A percentile compares a stretch with the other conserved stretches of the same genome.
phyloP scores from a whole-genome alignment of 1,139 yeast species.

The Magnusiomyces suaveolens region DNA sequence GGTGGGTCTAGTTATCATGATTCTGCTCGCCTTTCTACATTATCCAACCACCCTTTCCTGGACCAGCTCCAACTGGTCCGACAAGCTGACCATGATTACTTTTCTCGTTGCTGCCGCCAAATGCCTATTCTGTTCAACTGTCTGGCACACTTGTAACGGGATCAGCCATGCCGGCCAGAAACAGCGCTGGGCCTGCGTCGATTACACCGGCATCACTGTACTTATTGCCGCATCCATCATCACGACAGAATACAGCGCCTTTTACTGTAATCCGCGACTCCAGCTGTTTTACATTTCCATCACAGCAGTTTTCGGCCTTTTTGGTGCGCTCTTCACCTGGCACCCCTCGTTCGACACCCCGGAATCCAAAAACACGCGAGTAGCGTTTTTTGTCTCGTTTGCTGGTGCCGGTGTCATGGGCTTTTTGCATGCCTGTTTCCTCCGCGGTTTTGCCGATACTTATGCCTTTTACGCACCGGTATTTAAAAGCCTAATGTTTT shows the following conservation, averaged over 20 bases:
- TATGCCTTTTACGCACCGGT: constrained; percentile 52
- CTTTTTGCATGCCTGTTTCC: constrained; percentile 45
- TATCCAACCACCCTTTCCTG: constrained; percentile 46
- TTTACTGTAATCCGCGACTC: constrained; percentile 51
- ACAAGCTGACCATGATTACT: constrained; percentile 47
- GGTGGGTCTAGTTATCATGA: constrained; percentile 51
- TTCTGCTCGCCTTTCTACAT: constrained; percentile 48
- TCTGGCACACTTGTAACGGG: constrained; percentile 90
- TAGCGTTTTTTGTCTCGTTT: constrained; percentile 71
- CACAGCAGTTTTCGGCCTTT: constrained; percentile 55
- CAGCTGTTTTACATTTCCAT: constrained; percentile 45
- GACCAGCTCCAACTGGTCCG: constrained; percentile 37
- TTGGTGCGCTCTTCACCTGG: constrained; percentile 81
- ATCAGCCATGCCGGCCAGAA: constrained; percentile 58
- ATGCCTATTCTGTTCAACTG: constrained; percentile 66
- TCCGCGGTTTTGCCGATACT: constrained; percentile 49
- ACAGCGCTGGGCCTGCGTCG: constrained; percentile 80
- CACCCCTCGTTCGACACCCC: constrained; percentile 81
- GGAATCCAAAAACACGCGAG: constrained; percentile 69
- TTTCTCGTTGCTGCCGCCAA: constrained; percentile 66
- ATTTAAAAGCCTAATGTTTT: constrained; percentile 58
- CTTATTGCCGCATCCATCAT: constrained; percentile 85
- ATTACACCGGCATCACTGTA: constrained; percentile 88
- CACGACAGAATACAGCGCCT: constrained; percentile 72
- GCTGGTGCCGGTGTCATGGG: constrained; percentile 69